A percentile compares a stretch with the other conserved stretches of the same genome.
Evolutionary conservation across 2,329 filamentous ascomycete genomes (phyloP).

Genomic region (Sporothrix mexicana): DNA sequence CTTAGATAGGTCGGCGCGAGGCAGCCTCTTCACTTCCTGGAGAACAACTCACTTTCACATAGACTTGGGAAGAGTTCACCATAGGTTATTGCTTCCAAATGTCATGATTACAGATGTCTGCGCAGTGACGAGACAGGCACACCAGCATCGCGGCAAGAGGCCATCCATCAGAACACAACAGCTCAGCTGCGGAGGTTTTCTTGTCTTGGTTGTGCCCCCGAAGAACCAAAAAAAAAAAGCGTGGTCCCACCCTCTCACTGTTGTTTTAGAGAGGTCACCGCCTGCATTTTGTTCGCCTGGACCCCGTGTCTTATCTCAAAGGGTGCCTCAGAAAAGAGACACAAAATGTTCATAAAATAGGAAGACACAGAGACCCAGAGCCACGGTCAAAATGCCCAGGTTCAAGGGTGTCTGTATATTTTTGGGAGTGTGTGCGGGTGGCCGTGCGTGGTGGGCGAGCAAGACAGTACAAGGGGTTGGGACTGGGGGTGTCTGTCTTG

Average conservation of each 20-base stretch:
- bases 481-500: constrained; percentile 6
- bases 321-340: not conserved
- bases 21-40: not conserved
- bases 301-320: not conserved
- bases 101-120: too few relatives aligned
- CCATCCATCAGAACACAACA: not conserved
- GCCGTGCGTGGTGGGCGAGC: not conserved
- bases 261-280: constrained; percentile 4
- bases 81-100: too few relatives aligned
- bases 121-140: too few relatives aligned
- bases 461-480: not conserved
- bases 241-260: not conserved
- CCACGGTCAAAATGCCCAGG: constrained; percentile 12
- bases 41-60: not conserved
- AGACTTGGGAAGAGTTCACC: not conserved
- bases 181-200: not conserved
- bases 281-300: not conserved
- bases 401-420: constrained; percentile 29
- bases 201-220: not conserved
- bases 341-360: not conserved
- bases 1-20: not conserved
- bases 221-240: not conserved
- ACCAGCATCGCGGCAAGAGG: not conserved
- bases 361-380: not conserved
- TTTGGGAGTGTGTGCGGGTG: constrained; percentile 13